Conservation (phyloP, 345 rosid genomes). For the Durio zibethinus region DNA sequence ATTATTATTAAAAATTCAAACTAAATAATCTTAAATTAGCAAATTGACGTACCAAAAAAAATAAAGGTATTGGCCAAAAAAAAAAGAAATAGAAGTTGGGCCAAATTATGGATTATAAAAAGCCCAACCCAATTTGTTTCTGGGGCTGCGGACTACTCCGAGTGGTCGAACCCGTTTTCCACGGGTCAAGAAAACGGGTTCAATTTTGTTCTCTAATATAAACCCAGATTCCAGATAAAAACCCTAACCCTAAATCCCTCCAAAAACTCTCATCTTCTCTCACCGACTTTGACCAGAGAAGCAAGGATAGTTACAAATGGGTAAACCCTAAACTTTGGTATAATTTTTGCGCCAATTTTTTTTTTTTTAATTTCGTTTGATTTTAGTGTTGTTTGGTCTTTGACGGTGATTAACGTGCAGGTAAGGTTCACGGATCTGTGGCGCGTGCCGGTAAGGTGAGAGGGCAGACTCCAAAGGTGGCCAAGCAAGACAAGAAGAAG, state of each 20-base stretch:
- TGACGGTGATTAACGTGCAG: slow-evolving; percentile 17
- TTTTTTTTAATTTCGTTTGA: background rate
- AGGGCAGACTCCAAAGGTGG: slow-evolving; percentile 80
- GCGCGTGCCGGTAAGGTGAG: slow-evolving; percentile 95
- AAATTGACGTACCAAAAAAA: too few species aligned
- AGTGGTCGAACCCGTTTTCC: background rate
- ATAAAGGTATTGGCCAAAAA: too few species aligned
- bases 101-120: background rate
- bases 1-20: too few species aligned
- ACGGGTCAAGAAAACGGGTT: background rate
- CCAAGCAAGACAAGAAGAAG: slow-evolving; percentile 95
- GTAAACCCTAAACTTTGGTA: background rate
- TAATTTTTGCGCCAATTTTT: background rate
- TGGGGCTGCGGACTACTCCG: background rate
- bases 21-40: too few species aligned
- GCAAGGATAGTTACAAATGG: background rate
- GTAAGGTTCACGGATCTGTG: slow-evolving; percentile 55
- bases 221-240: background rate
- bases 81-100: too few species aligned
- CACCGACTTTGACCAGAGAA: background rate
- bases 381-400: background rate
- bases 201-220: background rate
- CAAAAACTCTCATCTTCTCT: background rate
- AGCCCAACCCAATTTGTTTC: background rate
- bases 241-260: background rate